Conservation (phyloP, 2,329 filamentous ascomycete genomes). For the Aschersonia sp. region DNA sequence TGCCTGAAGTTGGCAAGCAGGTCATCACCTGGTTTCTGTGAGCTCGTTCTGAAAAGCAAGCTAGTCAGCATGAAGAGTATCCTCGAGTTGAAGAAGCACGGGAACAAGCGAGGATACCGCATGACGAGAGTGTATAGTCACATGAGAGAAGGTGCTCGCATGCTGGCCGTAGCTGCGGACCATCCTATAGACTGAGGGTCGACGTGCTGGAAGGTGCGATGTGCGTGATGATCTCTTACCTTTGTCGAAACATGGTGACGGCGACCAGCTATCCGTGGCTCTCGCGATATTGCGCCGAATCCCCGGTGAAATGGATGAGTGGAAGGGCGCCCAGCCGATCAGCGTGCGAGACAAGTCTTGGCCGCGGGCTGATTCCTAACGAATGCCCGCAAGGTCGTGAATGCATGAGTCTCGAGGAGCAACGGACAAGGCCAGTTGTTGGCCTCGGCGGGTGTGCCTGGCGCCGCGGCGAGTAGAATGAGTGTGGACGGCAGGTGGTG, state of each 20-base stretch:
- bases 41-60: constrained; percentile 41
- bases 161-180: too few species aligned
- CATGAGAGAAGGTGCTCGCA: too few species aligned
- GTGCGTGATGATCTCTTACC: constrained; percentile 1
- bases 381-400: neutral
- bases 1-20: constrained; percentile 71
- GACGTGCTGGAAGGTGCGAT: neutral
- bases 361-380: neutral
- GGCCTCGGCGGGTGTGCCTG: neutral
- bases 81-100: neutral
- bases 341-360: neutral
- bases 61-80: neutral
- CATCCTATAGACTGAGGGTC: neutral
- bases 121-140: too few species aligned
- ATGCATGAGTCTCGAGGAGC: neutral
- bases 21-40: constrained; percentile 72
- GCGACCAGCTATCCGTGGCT: neutral
- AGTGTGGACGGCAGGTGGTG: neutral
- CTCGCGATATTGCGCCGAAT: too few species aligned
- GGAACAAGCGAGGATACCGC: too few species aligned
- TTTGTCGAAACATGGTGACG: constrained; percentile 8
- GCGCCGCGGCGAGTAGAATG: neutral
- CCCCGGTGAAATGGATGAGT: too few species aligned
- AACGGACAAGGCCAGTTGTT: neutral
- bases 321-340: too few species aligned